Percentiles rank a stretch among this genome's conserved stretches.
These are phyloP conservation scores for Ceratobasidium sp. DNA, from an alignment of 1,284 basidiomycete species.

Conservation along the genomic window DNA sequence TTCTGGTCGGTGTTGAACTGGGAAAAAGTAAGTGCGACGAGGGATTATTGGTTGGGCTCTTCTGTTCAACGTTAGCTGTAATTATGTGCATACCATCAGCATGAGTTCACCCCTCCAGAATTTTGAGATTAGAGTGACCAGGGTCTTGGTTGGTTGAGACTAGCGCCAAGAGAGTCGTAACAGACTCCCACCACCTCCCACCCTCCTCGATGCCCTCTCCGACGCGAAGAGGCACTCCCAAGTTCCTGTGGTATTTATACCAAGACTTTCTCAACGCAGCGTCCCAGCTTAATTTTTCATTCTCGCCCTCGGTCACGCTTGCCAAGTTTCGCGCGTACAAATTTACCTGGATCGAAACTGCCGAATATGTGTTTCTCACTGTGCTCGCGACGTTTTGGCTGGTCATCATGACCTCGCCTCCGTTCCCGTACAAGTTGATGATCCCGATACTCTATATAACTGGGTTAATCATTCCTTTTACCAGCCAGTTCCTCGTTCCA, in stretches of 20 bases:
- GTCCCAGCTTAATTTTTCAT: conserved; percentile 35
- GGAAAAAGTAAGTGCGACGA: conserved; percentile 60
- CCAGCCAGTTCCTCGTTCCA: conserved; percentile 87
- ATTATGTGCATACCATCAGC: conserved; percentile 10
- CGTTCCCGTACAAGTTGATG: conserved; percentile 76
- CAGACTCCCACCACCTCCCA: conserved; percentile 24
- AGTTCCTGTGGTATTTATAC: conserved; percentile 32
- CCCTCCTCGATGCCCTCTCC: conserved; percentile 26
- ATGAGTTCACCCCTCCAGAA: conserved; percentile 10
- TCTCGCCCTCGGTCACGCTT: conserved; percentile 74
- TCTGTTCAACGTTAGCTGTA: neutral
- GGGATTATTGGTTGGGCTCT: conserved; percentile 2
- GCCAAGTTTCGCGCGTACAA: conserved; percentile 64
- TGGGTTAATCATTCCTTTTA: conserved; percentile 79
- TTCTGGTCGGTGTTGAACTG: conserved; percentile 94
- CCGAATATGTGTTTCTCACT: conserved; percentile 70
- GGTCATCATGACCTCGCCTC: conserved; percentile 74
- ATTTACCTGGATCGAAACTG: conserved; percentile 59
- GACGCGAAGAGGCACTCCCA: conserved; percentile 18
- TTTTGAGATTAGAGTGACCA: conserved; percentile 4
- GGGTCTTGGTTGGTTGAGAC: neutral
- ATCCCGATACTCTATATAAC: conserved; percentile 78
- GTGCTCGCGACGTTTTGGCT: conserved; percentile 73
- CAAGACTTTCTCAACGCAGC: conserved; percentile 33
- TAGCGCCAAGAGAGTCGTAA: conserved; percentile 13